These are phyloP conservation scores for Fusarium sp. DNA, from an alignment of 2,329 filamentous ascomycete genomes.

Conservation along the genomic window DNA sequence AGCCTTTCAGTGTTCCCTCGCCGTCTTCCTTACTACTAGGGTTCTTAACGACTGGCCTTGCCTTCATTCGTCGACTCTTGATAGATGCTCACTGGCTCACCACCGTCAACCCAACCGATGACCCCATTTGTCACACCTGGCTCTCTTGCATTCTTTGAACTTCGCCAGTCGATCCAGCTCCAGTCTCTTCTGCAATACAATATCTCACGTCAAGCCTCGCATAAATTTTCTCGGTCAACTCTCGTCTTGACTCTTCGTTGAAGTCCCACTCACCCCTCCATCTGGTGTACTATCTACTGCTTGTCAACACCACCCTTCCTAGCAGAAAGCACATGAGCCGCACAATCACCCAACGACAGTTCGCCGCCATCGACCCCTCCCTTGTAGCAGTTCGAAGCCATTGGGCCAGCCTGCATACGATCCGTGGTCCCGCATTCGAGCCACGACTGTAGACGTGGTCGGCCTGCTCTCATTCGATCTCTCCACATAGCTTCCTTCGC, in stretches of 20 bases:
- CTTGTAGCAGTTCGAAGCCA: conserved; percentile 46
- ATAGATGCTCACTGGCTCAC: conserved; percentile 38
- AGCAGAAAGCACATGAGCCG: conserved; percentile 42
- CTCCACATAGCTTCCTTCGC: conserved; percentile 46
- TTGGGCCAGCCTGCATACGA: conserved; percentile 53
- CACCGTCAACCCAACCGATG: conserved; percentile 34
- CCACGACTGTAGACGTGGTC: conserved; percentile 52
- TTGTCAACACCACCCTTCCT: conserved; percentile 44
- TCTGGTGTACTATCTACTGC: conserved; percentile 36
- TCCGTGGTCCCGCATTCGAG: conserved; percentile 53
- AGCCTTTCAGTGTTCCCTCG: conserved; percentile 15
- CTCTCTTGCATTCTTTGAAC: conserved; percentile 34
- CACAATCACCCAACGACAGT: conserved; percentile 44
- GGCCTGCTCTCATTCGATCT: conserved; percentile 49
- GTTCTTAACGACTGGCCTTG: conserved; percentile 19
- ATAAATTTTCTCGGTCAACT: conserved; percentile 29
- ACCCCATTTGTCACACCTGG: conserved; percentile 32
- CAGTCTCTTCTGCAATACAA: neutral
- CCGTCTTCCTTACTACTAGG: conserved; percentile 25
- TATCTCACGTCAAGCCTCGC: conserved; percentile 5
- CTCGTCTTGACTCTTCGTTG: conserved; percentile 26
- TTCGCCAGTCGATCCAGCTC: conserved; percentile 25
- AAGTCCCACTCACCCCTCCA: conserved; percentile 43
- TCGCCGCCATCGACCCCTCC: conserved; percentile 43
- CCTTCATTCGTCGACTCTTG: conserved; percentile 38